Conservation (phyloP, 2,329 filamentous ascomycete species). For the Claviceps citrina region DNA sequence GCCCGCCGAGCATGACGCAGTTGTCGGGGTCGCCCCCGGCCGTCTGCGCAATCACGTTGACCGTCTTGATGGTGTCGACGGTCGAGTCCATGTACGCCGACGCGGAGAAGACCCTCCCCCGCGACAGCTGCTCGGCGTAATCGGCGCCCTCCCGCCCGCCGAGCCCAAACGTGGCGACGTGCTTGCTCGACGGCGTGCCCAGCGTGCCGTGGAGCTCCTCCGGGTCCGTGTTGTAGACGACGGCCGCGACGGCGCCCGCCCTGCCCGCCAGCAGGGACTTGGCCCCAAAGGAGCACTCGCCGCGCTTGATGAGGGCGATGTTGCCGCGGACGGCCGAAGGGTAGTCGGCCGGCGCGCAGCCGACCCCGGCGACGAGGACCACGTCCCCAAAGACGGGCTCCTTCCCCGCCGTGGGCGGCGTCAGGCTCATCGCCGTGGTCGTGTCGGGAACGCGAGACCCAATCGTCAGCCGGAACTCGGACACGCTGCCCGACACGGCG, state of each 20-base stretch:
- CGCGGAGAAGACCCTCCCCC: constrained; percentile 32
- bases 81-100: constrained; percentile 46
- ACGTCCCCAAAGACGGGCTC: constrained; percentile 44
- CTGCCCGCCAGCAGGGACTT: constrained; percentile 55
- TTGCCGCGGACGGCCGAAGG: constrained; percentile 41
- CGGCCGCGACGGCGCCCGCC: constrained; percentile 53
- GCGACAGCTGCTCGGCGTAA: constrained; percentile 37
- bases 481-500: constrained; percentile 44
- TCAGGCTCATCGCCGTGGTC: constrained; percentile 46
- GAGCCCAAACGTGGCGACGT: constrained; percentile 56
- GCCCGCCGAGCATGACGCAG: constrained; percentile 49
- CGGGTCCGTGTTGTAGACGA: constrained; percentile 60
- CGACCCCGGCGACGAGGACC: constrained; percentile 44
- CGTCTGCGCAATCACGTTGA: constrained; percentile 50
- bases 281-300: constrained; percentile 52
- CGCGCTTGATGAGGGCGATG: constrained; percentile 57
- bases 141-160: constrained; percentile 42
- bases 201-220: constrained; percentile 53
- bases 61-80: constrained; percentile 37
- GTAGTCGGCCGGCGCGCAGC: constrained; percentile 50
- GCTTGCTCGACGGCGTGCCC: constrained; percentile 39
- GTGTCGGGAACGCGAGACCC: constrained; percentile 34
- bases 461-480: constrained; percentile 41
- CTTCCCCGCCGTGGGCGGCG: constrained; percentile 46
- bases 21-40: constrained; percentile 42